Percentiles rank a stretch among this genome's conserved stretches.
Evolutionary conservation across 2,329 filamentous ascomycete genomes (phyloP).

Genomic region (Ophiostoma perfectum): DNA sequence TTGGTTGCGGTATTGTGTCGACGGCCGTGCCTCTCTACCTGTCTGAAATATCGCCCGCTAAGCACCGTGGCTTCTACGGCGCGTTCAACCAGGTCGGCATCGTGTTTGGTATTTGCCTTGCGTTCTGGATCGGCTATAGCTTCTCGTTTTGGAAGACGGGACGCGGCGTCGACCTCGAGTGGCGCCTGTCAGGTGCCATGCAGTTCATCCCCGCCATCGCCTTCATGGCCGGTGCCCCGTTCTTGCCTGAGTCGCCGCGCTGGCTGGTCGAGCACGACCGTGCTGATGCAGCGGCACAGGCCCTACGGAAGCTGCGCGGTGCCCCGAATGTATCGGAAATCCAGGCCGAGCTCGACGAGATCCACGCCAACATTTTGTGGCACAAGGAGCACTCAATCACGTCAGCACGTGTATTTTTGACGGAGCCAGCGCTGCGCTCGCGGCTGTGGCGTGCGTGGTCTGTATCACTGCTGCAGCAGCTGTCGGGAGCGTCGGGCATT

Average conservation of each 20-base stretch:
- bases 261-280: constrained; percentile 35
- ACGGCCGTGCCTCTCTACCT: constrained; percentile 27
- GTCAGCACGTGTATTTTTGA: constrained; percentile 32
- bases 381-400: constrained; percentile 30
- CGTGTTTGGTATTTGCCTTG: constrained; percentile 27
- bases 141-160: constrained; percentile 35
- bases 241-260: constrained; percentile 35
- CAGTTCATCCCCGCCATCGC: constrained; percentile 34
- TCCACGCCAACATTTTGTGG: constrained; percentile 32
- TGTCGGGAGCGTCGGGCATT: constrained; percentile 36
- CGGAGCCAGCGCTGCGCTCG: constrained; percentile 32
- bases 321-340: constrained; percentile 28
- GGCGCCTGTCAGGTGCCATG: constrained; percentile 34
- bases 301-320: constrained; percentile 32
- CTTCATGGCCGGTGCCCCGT: constrained; percentile 32
- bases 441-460: constrained; percentile 35
- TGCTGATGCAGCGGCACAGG: constrained; percentile 30
- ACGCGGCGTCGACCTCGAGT: constrained; percentile 32
- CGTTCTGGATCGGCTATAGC: constrained; percentile 34
- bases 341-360: constrained; percentile 32
- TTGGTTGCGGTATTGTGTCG: constrained; percentile 27
- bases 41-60: constrained; percentile 25
- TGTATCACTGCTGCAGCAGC: constrained; percentile 35
- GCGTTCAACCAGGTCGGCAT: constrained; percentile 28
- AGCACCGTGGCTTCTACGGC: constrained; percentile 26